A percentile compares a stretch with the other conserved stretches of the same genome.
phyloP scores from a whole-genome alignment of 23 red algal species.

The Chondrus crispus region DNA sequence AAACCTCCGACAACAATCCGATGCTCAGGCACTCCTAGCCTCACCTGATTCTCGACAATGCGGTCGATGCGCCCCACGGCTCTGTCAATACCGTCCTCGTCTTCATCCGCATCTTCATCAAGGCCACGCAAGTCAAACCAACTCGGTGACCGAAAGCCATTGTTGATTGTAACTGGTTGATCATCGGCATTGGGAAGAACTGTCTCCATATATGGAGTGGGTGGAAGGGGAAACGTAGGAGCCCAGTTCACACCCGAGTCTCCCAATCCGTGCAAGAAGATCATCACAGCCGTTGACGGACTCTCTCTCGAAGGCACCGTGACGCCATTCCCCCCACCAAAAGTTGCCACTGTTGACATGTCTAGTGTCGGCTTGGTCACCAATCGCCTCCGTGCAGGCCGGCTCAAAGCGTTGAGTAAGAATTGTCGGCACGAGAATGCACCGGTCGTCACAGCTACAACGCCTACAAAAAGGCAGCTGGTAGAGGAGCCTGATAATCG shows the following conservation, averaged over 20 bases:
- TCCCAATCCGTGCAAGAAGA: conserved; percentile 88
- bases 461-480: no score
- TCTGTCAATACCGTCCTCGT: conserved; percentile 52
- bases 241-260: conserved; percentile 88
- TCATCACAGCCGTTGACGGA: conserved; percentile 37
- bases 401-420: no score
- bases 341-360: not conserved
- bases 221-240: conserved; percentile 48
- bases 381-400: no score
- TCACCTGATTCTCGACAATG: conserved; percentile 67
- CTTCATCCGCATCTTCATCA: conserved; percentile 43
- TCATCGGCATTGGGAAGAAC: conserved; percentile 73
- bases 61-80: conserved; percentile 51
- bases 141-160: conserved; percentile 58
- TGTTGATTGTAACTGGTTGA: conserved; percentile 63
- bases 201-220: conserved; percentile 19
- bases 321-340: conserved; percentile 52
- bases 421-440: no score
- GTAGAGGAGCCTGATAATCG: no score
- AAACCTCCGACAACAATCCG: conserved; percentile 91
- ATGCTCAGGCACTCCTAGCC: conserved; percentile 59
- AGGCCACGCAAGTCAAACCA: conserved; percentile 83
- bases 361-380: no score
- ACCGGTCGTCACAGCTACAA: no score
- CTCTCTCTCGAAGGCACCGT: not conserved